A percentile compares a stretch with the other conserved stretches of the same genome.
Evolutionary conservation across 345 rosid genomes (phyloP).

Genomic region (Salix brachista): DNA sequence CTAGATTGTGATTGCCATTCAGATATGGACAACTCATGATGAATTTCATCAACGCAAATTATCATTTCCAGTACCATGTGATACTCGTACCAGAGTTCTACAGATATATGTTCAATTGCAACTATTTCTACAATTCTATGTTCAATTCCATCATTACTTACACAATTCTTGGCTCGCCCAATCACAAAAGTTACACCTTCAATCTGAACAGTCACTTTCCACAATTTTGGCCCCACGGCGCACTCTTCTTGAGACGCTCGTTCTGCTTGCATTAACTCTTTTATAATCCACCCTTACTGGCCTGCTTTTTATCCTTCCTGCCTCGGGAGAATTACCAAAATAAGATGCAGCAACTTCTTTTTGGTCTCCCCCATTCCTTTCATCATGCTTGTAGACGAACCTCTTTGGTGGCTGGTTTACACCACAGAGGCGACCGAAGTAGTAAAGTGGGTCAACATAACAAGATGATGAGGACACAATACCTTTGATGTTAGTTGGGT

Average conservation of each 20-base stretch:
- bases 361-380: conserved; percentile 14
- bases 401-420: conserved; percentile 29
- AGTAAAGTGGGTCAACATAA: conserved; percentile 59
- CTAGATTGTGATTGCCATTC: too few relatives aligned
- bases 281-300: neutral
- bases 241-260: conserved; percentile 26
- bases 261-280: conserved; percentile 25
- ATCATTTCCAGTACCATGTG: too few relatives aligned
- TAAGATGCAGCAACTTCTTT: conserved; percentile 18
- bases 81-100: too few relatives aligned
- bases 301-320: conserved; percentile 23
- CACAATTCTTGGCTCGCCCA: neutral
- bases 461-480: conserved; percentile 64
- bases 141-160: too few relatives aligned
- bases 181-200: neutral
- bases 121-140: too few relatives aligned
- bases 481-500: conserved; percentile 59
- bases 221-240: conserved; percentile 38
- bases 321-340: neutral
- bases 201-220: conserved; percentile 20
- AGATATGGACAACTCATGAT: too few relatives aligned
- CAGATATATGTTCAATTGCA: too few relatives aligned
- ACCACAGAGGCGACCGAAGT: conserved; percentile 55
- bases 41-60: too few relatives aligned
- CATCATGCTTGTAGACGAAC: conserved; percentile 21